Evolutionary conservation across 345 rosid species (phyloP), one percentile per base, ranked within the genome.

Genomic region (Cochlearia excelsa): DNA sequence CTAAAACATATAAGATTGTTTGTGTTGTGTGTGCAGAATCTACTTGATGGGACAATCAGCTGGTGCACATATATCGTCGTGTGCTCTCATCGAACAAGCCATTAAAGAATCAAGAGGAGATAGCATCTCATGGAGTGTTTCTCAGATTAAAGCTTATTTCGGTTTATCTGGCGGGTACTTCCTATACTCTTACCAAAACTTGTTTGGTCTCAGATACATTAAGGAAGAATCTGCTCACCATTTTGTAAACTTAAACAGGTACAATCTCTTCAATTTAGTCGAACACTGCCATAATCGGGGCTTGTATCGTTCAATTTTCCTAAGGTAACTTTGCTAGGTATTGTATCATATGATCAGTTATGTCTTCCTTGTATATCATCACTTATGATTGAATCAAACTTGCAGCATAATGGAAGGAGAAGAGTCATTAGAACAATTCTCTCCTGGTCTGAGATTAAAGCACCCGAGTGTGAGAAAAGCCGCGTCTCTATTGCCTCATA

Each of bases 1-100:
- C 30, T 48, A 53, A 63, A 46, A 11, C 23, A 60, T 54, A 16
- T 59, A 47, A 49, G 9, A 26, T 65, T 74, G 9, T 57, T 65
- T 65, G 26, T 59, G 48, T 65, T 74, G 9, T 57, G 62, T 65
- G 26, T 59, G 48, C 63, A 93, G 99, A 82, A 80, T 89, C 60
- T 93, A 85, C 75, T 70, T 89, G 66, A 89, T 87, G 99, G 99
- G 99, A 7, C 99, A 93, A 74, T 93, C 99, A 34, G 99, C 97
- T 61, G 99, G 97, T 51, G 97, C 97, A 70, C 99, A 93, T 75
- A 87, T 93, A 46, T 85, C 97, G 61, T 81, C 94, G 23, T 89
- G 99, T 74, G 84, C 81, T 68, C 94, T 93, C 35, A 64, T 93
- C 57, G 87, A 93, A 57, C 98, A 92, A 80, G 89, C 97, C 57